Base-by-base conservation (phyloP, 257 asterid genomes). In the Nicotiana attenuata region DNA sequence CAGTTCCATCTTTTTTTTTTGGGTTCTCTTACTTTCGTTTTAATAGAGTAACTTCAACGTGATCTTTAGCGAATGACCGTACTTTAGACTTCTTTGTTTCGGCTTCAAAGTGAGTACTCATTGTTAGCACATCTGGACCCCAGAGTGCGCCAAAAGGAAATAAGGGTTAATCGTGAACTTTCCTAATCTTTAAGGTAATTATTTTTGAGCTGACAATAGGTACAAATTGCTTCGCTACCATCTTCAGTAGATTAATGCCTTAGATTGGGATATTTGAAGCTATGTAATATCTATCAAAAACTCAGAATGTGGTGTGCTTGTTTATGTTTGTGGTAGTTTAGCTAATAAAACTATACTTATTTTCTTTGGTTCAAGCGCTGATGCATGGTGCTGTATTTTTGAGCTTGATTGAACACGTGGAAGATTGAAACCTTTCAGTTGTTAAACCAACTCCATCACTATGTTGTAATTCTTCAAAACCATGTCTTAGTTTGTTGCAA, bases 1-100 rank as follows among this genome's bases (percentile, higher is more conserved):
- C 5, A 22, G 16, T 47, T 75, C 45, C 80, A 26, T 77, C 65
- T 82, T 79, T 41, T 87, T 83, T 87, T 65, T 71, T 93, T 92
- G n/a, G 97, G 38, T 50, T 50, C 63, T 50, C 79, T 24, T 50
- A 71, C 81, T 82, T 77, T 26, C 19, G 65, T 65, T 24, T 79
- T 59, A 41, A 59, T 52, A 61, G 26, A 73, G 78, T 16, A 75
- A 47, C 41, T 75, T 75, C 45, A 50, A 0, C 50, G 80, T 75
- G 45, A 50, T 50, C 63, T 26, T 75, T 50, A 50, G 26, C 45
- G 19, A 75, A 50, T 75, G 63, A 50, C 26, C 10, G 15, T 75
- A 14, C 64, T 75, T 24, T 2, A 26, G 80, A 24, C 16, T 41
- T 66, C 52, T 56, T 35, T 29, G 56, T 65, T 69, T 65, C 33